These are phyloP conservation scores for Myxozyma nipponensis DNA, from an alignment of 805 yeast genomes.

Conservation along the genomic window DNA sequence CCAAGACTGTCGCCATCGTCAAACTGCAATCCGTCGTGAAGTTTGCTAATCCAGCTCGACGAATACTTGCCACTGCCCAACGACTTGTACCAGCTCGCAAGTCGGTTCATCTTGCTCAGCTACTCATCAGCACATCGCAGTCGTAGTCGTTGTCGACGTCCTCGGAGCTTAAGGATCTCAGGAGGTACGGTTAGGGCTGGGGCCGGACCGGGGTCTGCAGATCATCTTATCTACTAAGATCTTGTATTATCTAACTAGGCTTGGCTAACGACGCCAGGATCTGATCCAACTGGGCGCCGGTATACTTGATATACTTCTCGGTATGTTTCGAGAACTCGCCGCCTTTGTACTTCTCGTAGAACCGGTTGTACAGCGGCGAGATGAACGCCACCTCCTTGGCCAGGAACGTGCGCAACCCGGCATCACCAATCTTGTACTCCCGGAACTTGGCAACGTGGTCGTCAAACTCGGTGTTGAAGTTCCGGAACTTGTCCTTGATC, in stretches of 20 bases:
- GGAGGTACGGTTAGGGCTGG: too few relatives aligned
- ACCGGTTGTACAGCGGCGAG: constrained; percentile 77
- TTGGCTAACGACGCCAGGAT: constrained; percentile 36
- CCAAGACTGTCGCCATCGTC: constrained; percentile 21
- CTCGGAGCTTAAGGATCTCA: too few relatives aligned
- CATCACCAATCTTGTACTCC: constrained; percentile 62
- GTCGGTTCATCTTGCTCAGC: too few relatives aligned
- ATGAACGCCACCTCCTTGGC: constrained; percentile 70
- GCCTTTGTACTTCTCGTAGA: constrained; percentile 68
- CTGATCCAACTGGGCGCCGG: constrained; percentile 42
- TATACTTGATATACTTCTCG: constrained; percentile 60
- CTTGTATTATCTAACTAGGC: too few relatives aligned
- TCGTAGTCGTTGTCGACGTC: too few relatives aligned
- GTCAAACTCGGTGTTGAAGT: constrained; percentile 80
- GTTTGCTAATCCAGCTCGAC: constrained; percentile 12
- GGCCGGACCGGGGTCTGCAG: too few relatives aligned
- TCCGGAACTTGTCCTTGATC: constrained; percentile 77
- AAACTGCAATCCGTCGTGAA: constrained; percentile 18
- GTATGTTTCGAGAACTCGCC: constrained; percentile 71
- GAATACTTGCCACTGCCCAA: too few relatives aligned
- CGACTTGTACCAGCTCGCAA: too few relatives aligned
- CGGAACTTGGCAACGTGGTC: constrained; percentile 65
- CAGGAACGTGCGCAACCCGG: constrained; percentile 57
- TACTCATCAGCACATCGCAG: too few relatives aligned
- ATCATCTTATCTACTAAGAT: too few relatives aligned